Conservation (phyloP, 78 protist genomes). For the Dictyostelium discoideum region dicty_2.7 NC_007088.5:7624001-7624500, state of each 20-base stretch:
- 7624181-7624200: constrained; percentile 92
- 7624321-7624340: constrained; percentile 93
- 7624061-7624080: constrained; percentile 86
- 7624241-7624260: constrained; percentile 91
- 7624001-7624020: constrained; percentile 91
- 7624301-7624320: constrained; percentile 89
- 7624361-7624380: constrained; percentile 89
- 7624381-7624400: constrained; percentile 94
- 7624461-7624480: constrained; percentile 16
- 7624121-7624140: not conserved
- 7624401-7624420: constrained; percentile 92
- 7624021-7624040: constrained; percentile 93
- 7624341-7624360: constrained; percentile 88
- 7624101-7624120: constrained; percentile 34
- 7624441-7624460: constrained; percentile 81
- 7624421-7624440: constrained; percentile 88
- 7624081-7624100: constrained; percentile 75
- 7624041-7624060: constrained; percentile 57
- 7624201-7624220: constrained; percentile 36
- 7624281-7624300: constrained; percentile 83
- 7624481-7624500: constrained; percentile 92
- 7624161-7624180: constrained; percentile 90
- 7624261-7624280: constrained; percentile 46
- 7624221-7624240: constrained; percentile 89
- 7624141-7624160: constrained; percentile 22